Conservation (phyloP, 306 rosid species). For the Cyamopsis tetragonoloba region DNA sequence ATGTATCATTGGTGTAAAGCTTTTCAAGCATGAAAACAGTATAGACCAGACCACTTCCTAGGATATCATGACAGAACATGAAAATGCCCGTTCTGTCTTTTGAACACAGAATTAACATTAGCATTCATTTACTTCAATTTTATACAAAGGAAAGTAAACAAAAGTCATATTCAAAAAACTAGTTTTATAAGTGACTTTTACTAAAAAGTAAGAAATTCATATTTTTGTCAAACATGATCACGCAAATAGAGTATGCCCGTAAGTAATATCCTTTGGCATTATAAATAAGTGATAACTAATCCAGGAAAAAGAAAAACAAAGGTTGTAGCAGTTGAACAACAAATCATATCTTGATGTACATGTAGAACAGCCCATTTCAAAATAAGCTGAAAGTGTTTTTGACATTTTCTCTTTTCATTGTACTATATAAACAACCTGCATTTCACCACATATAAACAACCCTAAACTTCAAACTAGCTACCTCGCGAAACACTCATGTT, state of each 20-base stretch:
- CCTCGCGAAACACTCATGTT: slow-evolving; percentile 61
- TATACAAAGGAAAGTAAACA: not conserved
- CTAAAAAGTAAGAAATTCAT: too few species aligned
- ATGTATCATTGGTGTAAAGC: too few species aligned
- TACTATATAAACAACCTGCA: not conserved
- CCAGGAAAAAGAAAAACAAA: not conserved
- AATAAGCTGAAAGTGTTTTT: not conserved
- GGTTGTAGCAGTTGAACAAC: not conserved
- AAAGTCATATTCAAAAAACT: not conserved
- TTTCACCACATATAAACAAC: slow-evolving; percentile 16
- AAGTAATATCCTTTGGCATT: slow-evolving; percentile 4
- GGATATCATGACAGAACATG: too few species aligned
- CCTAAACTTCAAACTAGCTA: slow-evolving; percentile 34
- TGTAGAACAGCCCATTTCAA: not conserved
- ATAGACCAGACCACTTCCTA: too few species aligned
- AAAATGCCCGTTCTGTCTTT: not conserved
- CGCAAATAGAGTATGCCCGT: not conserved
- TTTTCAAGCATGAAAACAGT: too few species aligned
- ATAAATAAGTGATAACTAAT: slow-evolving; percentile 10
- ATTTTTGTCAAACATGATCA: too few species aligned
- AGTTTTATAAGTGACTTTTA: too few species aligned
- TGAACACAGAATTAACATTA: not conserved
- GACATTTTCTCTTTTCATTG: slow-evolving; percentile 1
- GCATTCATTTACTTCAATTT: not conserved
- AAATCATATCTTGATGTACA: slow-evolving; percentile 2